A percentile compares a stretch with the other conserved stretches of the same genome.
These are phyloP conservation scores for Kingdonia uniflora DNA, from an alignment of 164 flowering plant species.

Conservation along the genomic window DNA sequence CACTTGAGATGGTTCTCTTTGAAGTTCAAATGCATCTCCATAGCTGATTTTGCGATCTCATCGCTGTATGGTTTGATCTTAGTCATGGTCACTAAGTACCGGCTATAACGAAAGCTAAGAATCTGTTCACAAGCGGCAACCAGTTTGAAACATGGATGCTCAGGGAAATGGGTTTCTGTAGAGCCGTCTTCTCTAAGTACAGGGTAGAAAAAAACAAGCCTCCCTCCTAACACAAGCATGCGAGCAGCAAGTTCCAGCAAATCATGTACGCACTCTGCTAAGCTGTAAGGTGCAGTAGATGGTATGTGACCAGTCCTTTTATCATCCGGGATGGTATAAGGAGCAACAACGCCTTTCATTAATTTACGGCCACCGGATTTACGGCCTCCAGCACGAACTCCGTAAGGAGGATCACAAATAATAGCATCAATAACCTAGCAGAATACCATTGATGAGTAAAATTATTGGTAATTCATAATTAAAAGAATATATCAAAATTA, in stretches of 20 bases:
- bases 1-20: conserved; percentile 85
- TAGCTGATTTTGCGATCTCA: conserved; percentile 62
- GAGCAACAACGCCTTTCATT: conserved; percentile 58
- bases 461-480: background rate
- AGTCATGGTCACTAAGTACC: conserved; percentile 83
- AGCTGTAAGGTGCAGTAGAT: conserved; percentile 86
- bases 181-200: conserved; percentile 64
- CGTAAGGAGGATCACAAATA: conserved; percentile 96
- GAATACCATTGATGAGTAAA: background rate
- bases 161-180: conserved; percentile 37
- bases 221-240: conserved; percentile 84
- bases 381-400: conserved; percentile 98
- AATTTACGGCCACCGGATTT: conserved; percentile 95
- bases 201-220: conserved; percentile 91
- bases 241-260: conserved; percentile 78
- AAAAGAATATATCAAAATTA: background rate
- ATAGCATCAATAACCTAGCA: conserved; percentile 82
- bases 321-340: conserved; percentile 85
- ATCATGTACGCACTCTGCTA: conserved; percentile 90
- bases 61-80: conserved; percentile 55
- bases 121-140: conserved; percentile 77
- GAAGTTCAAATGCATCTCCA: conserved; percentile 59
- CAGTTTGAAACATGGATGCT: conserved; percentile 71
- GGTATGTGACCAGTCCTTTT: conserved; percentile 88
- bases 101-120: conserved; percentile 81